Conservation (phyloP, 2,329 filamentous ascomycete genomes). For the Botrytis sinoallii region DNA sequence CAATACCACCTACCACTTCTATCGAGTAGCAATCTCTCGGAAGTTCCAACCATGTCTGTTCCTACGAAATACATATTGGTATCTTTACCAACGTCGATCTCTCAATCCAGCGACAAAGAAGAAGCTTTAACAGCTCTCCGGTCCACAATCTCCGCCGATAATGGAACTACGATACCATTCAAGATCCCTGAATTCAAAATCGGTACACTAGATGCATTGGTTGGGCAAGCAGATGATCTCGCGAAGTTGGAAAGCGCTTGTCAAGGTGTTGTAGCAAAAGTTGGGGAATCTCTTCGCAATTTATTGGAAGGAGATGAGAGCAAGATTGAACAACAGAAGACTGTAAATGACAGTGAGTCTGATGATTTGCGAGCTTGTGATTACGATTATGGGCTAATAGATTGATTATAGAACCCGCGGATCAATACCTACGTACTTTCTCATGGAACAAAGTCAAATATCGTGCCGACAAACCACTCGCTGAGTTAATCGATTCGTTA, state of each 20-base stretch:
- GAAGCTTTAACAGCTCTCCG: slow-evolving; percentile 77
- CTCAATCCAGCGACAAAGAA: slow-evolving; percentile 74
- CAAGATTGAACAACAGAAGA: slow-evolving; percentile 72
- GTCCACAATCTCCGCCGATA: slow-evolving; percentile 68
- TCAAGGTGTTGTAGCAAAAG: slow-evolving; percentile 80
- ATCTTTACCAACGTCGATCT: slow-evolving; percentile 84
- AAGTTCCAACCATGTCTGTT: slow-evolving; percentile 31
- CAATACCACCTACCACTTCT: neutral
- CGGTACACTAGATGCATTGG: slow-evolving; percentile 88
- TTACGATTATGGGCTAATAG: slow-evolving; percentile 18
- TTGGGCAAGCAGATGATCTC: slow-evolving; percentile 94
- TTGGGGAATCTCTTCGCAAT: slow-evolving; percentile 44
- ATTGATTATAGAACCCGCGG: slow-evolving; percentile 72
- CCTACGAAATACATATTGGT: slow-evolving; percentile 73
- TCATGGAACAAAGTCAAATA: slow-evolving; percentile 98
- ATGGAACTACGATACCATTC: slow-evolving; percentile 74
- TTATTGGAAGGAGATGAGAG: slow-evolving; percentile 39
- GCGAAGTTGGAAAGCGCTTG: slow-evolving; percentile 80
- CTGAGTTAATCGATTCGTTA: slow-evolving; percentile 80
- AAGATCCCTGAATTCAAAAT: slow-evolving; percentile 94
- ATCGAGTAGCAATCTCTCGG: neutral
- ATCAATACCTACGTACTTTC: slow-evolving; percentile 86
- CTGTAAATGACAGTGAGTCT: slow-evolving; percentile 75
- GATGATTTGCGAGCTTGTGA: neutral
- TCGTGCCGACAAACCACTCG: slow-evolving; percentile 83